Base-by-base conservation (phyloP, 179 eudicot species). In the Heliamphora pulchella region DNA sequence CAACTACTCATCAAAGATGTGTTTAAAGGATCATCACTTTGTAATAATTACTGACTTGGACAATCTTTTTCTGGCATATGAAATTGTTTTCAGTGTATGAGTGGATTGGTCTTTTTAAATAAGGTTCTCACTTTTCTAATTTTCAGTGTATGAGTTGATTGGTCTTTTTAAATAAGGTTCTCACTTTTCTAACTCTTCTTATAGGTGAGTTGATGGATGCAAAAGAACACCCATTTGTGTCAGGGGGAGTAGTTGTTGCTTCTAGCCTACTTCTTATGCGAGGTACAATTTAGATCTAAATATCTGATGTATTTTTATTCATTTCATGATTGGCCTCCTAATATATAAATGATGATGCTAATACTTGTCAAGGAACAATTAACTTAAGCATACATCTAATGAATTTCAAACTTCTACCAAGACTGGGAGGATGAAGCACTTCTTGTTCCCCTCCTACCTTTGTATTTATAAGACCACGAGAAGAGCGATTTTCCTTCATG, bases 221-320 rank as follows among this genome's bases (percentile, higher is more conserved):
- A 73, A 84, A 80, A 83, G 91, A 93, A 70, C 87, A 93, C 80
- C 94, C 96, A 65, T 82, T 82, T 51, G 61, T 83, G 78, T 84
- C 88, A 10, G 87, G 80, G 5, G 96, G 93, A 71, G 73, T 89
- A 58, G 89, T 87, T 84, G 84, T 89, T 74, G 80, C 90, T 44
- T 82, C 91, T 70, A 80, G 85, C 76, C 87, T 92, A 80, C 87
- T 92, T 78, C 85, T 93, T 43, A 14, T 89, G 83, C 87, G 87
- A 61, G 91, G 98, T 93, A 81, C 65, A 59, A 1, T 51, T 51
- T 31, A 14, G 76, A n/a, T n/a, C 72, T 7, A 54, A 54, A 31
- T 31, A 8, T 62, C 66, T 62, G 10, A 62, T 62, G 66, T 31
- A 62, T 62, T 62, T 62, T 62, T 62, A 62, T n/a, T 20, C 66